Evolutionary conservation across 2,329 filamentous ascomycete species (phyloP).

Genomic region (Thelonectria olida): DNA sequence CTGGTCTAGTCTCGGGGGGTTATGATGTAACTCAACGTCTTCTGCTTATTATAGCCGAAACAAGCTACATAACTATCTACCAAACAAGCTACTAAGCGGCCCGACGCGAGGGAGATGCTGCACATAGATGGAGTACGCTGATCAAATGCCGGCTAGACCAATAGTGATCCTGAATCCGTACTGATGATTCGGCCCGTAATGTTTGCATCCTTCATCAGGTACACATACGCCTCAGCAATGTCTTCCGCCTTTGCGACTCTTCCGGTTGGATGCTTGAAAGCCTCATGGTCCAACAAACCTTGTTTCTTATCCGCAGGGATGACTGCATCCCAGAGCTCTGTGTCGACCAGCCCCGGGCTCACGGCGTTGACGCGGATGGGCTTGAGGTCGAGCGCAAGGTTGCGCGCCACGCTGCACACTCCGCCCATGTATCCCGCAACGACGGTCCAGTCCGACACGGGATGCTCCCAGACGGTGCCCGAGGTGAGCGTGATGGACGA

Average conservation of each 20-base stretch:
- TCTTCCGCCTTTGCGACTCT: conserved; percentile 28
- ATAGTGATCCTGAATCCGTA: too few species aligned
- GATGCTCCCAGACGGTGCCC: neutral
- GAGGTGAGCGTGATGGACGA: neutral
- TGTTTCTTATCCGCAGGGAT: neutral
- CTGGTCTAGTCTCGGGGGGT: too few species aligned
- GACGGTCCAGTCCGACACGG: neutral
- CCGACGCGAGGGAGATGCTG: too few species aligned
- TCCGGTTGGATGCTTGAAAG: conserved; percentile 2
- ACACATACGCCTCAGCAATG: conserved; percentile 33
- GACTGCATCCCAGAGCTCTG: neutral
- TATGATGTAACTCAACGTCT: too few species aligned
- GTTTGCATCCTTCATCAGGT: conserved; percentile 36
- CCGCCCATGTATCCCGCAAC: conserved; percentile 40
- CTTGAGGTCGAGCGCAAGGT: neutral
- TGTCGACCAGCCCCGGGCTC: neutral
- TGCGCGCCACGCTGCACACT: neutral
- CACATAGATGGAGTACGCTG: too few species aligned
- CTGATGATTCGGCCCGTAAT: conserved; percentile 17
- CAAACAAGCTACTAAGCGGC: too few species aligned
- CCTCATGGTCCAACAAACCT: neutral
- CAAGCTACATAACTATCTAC: too few species aligned
- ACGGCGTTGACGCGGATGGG: neutral
- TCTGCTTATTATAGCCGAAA: too few species aligned
- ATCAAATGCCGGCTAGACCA: too few species aligned